These are phyloP conservation scores for Cyberlindnera americana DNA, from an alignment of 805 yeast genomes.

Conservation along the genomic window DNA sequence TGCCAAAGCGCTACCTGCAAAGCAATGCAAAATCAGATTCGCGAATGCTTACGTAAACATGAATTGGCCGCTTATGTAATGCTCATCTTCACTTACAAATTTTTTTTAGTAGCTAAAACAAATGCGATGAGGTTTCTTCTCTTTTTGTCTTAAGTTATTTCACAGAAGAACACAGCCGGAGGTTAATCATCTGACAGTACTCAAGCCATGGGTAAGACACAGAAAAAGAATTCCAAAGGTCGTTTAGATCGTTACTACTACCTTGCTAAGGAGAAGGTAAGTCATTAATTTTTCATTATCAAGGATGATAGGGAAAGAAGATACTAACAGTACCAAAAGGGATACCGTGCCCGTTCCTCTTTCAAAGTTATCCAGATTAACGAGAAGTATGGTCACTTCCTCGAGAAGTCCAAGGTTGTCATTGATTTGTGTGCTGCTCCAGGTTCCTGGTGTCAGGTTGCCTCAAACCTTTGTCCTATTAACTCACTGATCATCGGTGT, in stretches of 20 bases:
- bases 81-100: too few relatives aligned
- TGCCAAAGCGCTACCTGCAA: too few relatives aligned
- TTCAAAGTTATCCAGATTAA: constrained; percentile 93
- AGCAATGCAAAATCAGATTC: too few relatives aligned
- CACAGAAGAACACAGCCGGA: not conserved
- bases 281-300: too few relatives aligned
- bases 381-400: constrained; percentile 93
- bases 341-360: constrained; percentile 98
- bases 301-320: too few relatives aligned
- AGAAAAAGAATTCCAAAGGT: constrained; percentile 95
- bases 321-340: constrained; percentile 34
- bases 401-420: constrained; percentile 92
- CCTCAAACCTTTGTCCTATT: constrained; percentile 86
- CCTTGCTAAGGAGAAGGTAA: constrained; percentile 85
- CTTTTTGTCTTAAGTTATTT: not conserved
- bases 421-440: constrained; percentile 99
- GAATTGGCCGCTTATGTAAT: too few relatives aligned
- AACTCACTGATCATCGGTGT: constrained; percentile 95
- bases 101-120: too few relatives aligned
- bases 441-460: constrained; percentile 99
- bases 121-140: not conserved
- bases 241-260: constrained; percentile 97
- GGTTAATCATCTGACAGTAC: not conserved
- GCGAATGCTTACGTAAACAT: too few relatives aligned
- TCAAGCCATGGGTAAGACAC: constrained; percentile 77